A percentile compares a stretch with the other conserved stretches of the same genome.
Evolutionary conservation across 2,329 filamentous ascomycete species (phyloP).

Genomic region (Alternaria brassicicola): DNA sequence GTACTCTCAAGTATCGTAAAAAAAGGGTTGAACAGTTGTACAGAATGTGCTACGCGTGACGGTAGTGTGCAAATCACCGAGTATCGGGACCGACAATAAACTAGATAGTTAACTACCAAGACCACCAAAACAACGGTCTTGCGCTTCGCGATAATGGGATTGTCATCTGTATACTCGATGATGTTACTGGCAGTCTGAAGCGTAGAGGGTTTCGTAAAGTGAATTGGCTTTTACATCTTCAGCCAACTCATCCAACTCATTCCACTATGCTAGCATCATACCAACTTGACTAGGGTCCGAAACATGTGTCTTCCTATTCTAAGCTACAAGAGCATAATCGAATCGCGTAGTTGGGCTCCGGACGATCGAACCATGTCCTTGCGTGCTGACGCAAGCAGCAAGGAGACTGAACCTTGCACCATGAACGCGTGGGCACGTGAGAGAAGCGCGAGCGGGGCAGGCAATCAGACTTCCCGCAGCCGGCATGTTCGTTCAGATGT

Average conservation of each 20-base stretch:
- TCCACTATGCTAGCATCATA: background rate
- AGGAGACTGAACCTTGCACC: background rate
- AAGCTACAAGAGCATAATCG: background rate
- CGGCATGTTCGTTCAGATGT: no score
- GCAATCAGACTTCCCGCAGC: background rate
- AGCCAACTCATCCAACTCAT: background rate
- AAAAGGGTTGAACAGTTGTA: background rate
- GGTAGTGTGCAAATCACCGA: background rate
- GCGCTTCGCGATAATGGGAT: background rate
- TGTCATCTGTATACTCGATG: background rate
- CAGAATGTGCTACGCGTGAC: background rate
- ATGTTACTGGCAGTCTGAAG: background rate
- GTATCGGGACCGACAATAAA: background rate
- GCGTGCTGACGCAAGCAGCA: conserved; percentile 4
- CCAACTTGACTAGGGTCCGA: background rate
- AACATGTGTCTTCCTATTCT: background rate
- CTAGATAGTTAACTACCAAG: background rate
- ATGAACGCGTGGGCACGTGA: conserved; percentile 16
- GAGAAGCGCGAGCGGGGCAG: background rate
- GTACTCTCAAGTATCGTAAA: background rate
- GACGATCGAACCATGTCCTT: conserved; percentile 1
- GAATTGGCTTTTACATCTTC: background rate
- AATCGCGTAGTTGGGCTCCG: background rate
- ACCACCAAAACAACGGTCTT: background rate
- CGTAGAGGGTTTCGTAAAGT: background rate